Conservation (phyloP, 768 basidiomycete species). For the Termitomyces sp. region DNA sequence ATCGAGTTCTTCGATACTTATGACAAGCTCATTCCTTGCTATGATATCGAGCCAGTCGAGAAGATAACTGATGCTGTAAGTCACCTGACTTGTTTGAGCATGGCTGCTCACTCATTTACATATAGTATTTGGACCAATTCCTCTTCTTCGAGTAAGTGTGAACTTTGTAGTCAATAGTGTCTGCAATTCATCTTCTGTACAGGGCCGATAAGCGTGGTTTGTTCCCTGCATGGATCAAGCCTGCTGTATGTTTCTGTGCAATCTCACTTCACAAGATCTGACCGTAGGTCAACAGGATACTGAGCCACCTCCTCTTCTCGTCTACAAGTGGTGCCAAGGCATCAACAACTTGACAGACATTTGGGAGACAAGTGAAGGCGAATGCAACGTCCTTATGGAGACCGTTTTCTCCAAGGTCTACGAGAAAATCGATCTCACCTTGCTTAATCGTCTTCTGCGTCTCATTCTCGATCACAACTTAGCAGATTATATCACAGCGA, state of each 20-base stretch:
- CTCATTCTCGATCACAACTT: slow-evolving; percentile 98
- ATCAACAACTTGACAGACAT: slow-evolving; percentile 98
- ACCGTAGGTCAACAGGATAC: slow-evolving; percentile 54
- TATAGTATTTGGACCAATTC: slow-evolving; percentile 93
- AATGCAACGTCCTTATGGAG: slow-evolving; percentile 99
- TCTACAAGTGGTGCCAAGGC: slow-evolving; percentile 99
- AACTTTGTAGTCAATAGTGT: not conserved
- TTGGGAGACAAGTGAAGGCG: slow-evolving; percentile 98
- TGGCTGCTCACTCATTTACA: slow-evolving; percentile 11
- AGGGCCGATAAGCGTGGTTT: slow-evolving; percentile 94
- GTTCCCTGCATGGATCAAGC: slow-evolving; percentile 99
- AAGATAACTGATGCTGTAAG: slow-evolving; percentile 97
- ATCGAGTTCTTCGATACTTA: slow-evolving; percentile 98
- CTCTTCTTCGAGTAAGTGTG: slow-evolving; percentile 81
- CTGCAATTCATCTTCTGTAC: slow-evolving; percentile 2
- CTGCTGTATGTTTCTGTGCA: slow-evolving; percentile 47
- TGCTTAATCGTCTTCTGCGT: slow-evolving; percentile 92
- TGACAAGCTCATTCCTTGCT: slow-evolving; percentile 97
- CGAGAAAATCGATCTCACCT: slow-evolving; percentile 96
- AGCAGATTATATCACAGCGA: slow-evolving; percentile 98
- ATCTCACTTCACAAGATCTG: not conserved
- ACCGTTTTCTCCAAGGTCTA: slow-evolving; percentile 97
- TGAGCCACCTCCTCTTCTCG: slow-evolving; percentile 93
- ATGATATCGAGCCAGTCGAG: slow-evolving; percentile 99
- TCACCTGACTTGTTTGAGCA: slow-evolving; percentile 10